Percentiles rank a stretch among this genome's conserved stretches.
Evolutionary conservation across 495 filamentous ascomycete genomes (phyloP).

Genomic region (Mytilinidion resinicola): DNA sequence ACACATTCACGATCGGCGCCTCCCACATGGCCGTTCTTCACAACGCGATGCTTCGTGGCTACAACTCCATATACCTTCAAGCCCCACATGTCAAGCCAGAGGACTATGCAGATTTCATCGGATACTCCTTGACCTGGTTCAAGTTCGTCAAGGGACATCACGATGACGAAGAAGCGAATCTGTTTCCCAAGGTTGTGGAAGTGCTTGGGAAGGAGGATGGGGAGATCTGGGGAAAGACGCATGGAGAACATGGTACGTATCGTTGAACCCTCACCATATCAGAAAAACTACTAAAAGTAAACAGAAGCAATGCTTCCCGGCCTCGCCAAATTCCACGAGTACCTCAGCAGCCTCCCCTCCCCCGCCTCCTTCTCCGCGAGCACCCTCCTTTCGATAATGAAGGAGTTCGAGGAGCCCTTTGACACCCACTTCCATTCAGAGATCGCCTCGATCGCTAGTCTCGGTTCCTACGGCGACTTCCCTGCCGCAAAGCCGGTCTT

Average conservation of each 20-base stretch:
- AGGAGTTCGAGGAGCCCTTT: slow-evolving; percentile 43
- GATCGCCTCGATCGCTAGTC: slow-evolving; percentile 45
- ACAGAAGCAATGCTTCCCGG: slow-evolving; percentile 47
- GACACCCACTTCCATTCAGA: slow-evolving; percentile 49
- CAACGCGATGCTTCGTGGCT: slow-evolving; percentile 54
- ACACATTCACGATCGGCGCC: slow-evolving; percentile 33
- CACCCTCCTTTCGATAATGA: slow-evolving; percentile 45
- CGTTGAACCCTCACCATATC: neutral
- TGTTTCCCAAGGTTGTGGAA: slow-evolving; percentile 49
- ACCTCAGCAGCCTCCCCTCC: slow-evolving; percentile 36
- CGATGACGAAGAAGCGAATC: slow-evolving; percentile 46
- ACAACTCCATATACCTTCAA: slow-evolving; percentile 52
- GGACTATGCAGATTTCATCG: slow-evolving; percentile 43
- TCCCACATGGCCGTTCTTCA: slow-evolving; percentile 56
- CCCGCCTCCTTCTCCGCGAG: slow-evolving; percentile 38
- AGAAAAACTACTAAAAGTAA: neutral
- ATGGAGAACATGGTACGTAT: slow-evolving; percentile 46
- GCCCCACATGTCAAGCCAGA: slow-evolving; percentile 31
- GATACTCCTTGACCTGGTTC: slow-evolving; percentile 47
- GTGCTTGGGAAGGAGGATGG: slow-evolving; percentile 38
- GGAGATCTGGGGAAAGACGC: slow-evolving; percentile 38
- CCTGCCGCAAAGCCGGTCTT: slow-evolving; percentile 39
- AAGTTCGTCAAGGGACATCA: slow-evolving; percentile 50
- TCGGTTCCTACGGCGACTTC: slow-evolving; percentile 43
- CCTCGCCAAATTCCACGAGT: slow-evolving; percentile 43